These are phyloP conservation scores for Citrus maxima DNA, from an alignment of 345 rosid genomes.

Conservation along the genomic window DNA sequence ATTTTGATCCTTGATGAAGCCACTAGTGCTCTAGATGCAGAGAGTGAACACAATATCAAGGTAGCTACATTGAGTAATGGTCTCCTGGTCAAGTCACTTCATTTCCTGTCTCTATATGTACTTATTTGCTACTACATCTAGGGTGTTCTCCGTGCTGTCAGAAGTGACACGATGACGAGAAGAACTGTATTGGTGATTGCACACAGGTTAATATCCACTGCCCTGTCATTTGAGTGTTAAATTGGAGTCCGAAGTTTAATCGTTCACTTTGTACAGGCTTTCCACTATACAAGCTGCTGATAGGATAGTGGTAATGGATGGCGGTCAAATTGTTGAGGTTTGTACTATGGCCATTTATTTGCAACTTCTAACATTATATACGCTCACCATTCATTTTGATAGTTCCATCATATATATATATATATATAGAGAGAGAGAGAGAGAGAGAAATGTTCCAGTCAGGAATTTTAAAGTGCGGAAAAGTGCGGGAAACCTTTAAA, in stretches of 20 bases:
- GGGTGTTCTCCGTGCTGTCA: conserved; percentile 83
- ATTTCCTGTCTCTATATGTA: conserved; percentile 1
- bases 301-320: conserved; percentile 82
- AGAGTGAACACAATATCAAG: conserved; percentile 95
- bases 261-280: conserved; percentile 48
- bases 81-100: neutral
- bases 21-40: conserved; percentile 94
- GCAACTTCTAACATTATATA: neutral
- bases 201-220: conserved; percentile 49
- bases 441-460: no score
- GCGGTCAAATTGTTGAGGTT: conserved; percentile 84
- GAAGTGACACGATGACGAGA: conserved; percentile 50
- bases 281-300: conserved; percentile 94
- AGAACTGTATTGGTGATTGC: conserved; percentile 88
- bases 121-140: conserved; percentile 20
- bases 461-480: no score
- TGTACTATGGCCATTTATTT: neutral
- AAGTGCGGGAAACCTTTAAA: no score
- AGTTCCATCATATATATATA: neutral
- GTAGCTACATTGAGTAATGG: conserved; percentile 29
- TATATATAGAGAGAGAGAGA: no score
- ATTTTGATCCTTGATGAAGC: conserved; percentile 97
- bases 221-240: neutral
- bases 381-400: neutral
- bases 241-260: conserved; percentile 16